Evolutionary conservation across 345 rosid genomes (phyloP).

Genomic region (Erysimum cheiranthoides): DNA sequence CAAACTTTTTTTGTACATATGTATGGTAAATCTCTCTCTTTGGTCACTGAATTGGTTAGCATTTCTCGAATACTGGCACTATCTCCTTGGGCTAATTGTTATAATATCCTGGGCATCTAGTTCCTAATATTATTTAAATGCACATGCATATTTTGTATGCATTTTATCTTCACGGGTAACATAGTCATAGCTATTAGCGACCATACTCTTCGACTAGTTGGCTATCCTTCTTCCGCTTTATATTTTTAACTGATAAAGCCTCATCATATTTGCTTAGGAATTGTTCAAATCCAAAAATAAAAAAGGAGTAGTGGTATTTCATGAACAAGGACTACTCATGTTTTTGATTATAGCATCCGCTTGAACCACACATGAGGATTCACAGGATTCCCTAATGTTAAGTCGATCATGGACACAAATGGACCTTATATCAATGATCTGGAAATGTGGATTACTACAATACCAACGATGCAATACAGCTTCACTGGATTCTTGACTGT

Average conservation of each 20-base stretch:
- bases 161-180: constrained; percentile 19
- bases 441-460: constrained; percentile 72
- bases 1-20: not conserved
- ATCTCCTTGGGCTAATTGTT: not conserved
- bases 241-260: constrained; percentile 30
- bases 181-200: constrained; percentile 18
- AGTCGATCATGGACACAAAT: constrained; percentile 88
- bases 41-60: constrained; percentile 17
- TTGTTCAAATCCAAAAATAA: constrained; percentile 86
- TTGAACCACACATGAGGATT: constrained; percentile 99
- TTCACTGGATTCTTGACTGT: constrained; percentile 93
- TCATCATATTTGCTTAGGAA: constrained; percentile 59
- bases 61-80: constrained; percentile 17
- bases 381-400: constrained; percentile 88
- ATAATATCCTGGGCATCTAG: constrained; percentile 25
- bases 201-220: constrained; percentile 10
- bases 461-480: constrained; percentile 98
- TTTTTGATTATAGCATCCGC: constrained; percentile 92
- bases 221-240: constrained; percentile 4
- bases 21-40: constrained; percentile 14
- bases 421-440: constrained; percentile 91
- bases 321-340: constrained; percentile 78
- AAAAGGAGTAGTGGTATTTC: constrained; percentile 84
- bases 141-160: constrained; percentile 11
- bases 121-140: not conserved